Evolutionary conservation across 306 rosid species (phyloP), one percentile per base, ranked within the genome.

Genomic region (Cotoneaster glaucophyllus): DNA sequence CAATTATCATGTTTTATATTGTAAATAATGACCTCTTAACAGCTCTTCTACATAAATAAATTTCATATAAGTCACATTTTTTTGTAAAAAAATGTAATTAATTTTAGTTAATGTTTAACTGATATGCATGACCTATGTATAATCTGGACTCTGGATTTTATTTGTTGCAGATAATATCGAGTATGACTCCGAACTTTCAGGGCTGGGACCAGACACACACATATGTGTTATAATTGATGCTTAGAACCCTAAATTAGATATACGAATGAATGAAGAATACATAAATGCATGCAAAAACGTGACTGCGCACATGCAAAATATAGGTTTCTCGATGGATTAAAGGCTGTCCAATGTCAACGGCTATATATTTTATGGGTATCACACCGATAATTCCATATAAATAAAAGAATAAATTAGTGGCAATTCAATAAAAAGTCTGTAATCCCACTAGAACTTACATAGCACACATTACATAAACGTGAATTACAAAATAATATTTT

Each of bases 201-300:
- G 26, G 10, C 6, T 59, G 13, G 39, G 43, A 73, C 11, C 25
- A 57, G 62, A 41, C 64, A 34, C 14, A 48, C 6, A 31, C 37
- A 11, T 70, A 62, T 31, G 71, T 48, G 78, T 64, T 75, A 75
- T 64, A 64, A 28, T 15, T 74, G 64, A 31, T 32, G 13, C 8
- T 63, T 8, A 15, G 17, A 34, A 21, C 31, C 63, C 45, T 28
- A 15, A 48, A 48, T 19, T 26, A 63, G n/a, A 22, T 24, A 74
- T 19, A 21, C 21, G 8, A 59, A 19, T n/a, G 21, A 34, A 63
- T 28, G 67, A 39, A 29, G 31, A 29, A n/a, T 54, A 34, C 12
- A 32, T 54, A 52, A 2, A 2, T 15, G 54, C 32, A 41, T 41
- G 34, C 56, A 43, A 12, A 19, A n/a, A 66, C 50, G 48, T 34